Evolutionary conservation across 768 basidiomycete species (phyloP), one percentile per base, ranked within the genome.

Genomic region (Termitomyces sp.): DNA sequence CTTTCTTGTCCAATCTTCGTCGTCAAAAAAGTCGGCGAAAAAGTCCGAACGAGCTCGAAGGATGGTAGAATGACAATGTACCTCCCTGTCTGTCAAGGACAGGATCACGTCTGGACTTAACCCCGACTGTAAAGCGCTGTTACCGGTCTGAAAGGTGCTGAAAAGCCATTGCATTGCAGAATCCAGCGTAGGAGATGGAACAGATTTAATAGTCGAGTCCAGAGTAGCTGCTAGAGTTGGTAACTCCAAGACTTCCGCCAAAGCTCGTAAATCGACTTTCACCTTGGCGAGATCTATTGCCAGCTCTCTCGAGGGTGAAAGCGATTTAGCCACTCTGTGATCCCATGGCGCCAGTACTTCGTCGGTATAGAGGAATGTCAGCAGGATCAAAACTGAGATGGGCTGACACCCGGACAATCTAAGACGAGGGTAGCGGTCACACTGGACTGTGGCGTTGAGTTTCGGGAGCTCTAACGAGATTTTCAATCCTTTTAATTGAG

Each of bases 341-440:
- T 98, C 94, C 92, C 94, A 95, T 14, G 94, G 69, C 0, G 92
- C 85, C 12, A 92, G 74, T 1, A 95, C 70, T 41, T 86, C 81
- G 68, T 99, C 96, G 1, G 90, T 81, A 70, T 98, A 98, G n/a
- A 98, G 70, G 65, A 94, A 98, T 24, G 85, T 79, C 20, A 97
- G 69, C 20, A 98, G 74, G 22, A 96, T 78, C 16, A 97, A 79
- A 16, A 88, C 70, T 0, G 92, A 74, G 7, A 95, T 72, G 0
- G 87, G 78, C 46, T 85, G 81, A 59, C 82, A 83, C 2, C 83
- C 83, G 0, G 74, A 65, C 44, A 96, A 64, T 18, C 67, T 67
- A 1, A 89, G 67, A 13, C 71, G 68, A 12, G 66, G 63, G 34
- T 39, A 54, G 18, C 55, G 27, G 9, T 18, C 27, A 32, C 50